Evolutionary conservation across 2,329 filamentous ascomycete species (phyloP).

Genomic region (Aspergillus transmontanensis): DNA sequence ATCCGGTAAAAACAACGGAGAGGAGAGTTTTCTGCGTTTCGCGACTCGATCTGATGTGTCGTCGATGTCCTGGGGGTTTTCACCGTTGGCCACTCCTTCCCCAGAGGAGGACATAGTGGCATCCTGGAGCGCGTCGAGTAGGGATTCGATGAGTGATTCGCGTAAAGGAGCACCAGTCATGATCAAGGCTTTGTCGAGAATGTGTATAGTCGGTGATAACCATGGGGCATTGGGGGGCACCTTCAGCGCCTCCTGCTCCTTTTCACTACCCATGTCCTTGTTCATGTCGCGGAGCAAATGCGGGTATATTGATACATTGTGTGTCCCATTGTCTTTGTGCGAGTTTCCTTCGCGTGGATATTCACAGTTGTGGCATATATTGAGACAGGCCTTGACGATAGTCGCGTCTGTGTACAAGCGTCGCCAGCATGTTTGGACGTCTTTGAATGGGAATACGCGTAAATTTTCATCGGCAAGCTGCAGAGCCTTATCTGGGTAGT

Average conservation of each 20-base stretch:
- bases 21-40: slow-evolving; percentile 37
- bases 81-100: not conserved
- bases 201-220: slow-evolving; percentile 62
- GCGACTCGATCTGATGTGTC: slow-evolving; percentile 14
- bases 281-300: slow-evolving; percentile 20
- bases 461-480: slow-evolving; percentile 55
- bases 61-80: slow-evolving; percentile 4
- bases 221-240: slow-evolving; percentile 38
- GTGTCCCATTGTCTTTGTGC: not conserved
- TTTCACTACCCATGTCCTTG: slow-evolving; percentile 4
- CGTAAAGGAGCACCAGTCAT: slow-evolving; percentile 68
- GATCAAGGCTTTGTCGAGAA: slow-evolving; percentile 76
- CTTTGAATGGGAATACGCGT: slow-evolving; percentile 58
- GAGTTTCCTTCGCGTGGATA: slow-evolving; percentile 9
- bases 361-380: slow-evolving; percentile 30
- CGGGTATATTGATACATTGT: slow-evolving; percentile 8
- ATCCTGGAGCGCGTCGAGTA: slow-evolving; percentile 38
- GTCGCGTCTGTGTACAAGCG: slow-evolving; percentile 61
- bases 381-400: slow-evolving; percentile 48
- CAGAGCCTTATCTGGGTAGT: slow-evolving; percentile 46
- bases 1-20: slow-evolving; percentile 37
- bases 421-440: slow-evolving; percentile 60
- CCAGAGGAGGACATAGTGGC: slow-evolving; percentile 12
- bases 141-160: slow-evolving; percentile 44
- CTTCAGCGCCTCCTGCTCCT: slow-evolving; percentile 7